Base-by-base conservation (phyloP, 1,284 basidiomycete species). In the Cystobasidium slooffiae region DNA sequence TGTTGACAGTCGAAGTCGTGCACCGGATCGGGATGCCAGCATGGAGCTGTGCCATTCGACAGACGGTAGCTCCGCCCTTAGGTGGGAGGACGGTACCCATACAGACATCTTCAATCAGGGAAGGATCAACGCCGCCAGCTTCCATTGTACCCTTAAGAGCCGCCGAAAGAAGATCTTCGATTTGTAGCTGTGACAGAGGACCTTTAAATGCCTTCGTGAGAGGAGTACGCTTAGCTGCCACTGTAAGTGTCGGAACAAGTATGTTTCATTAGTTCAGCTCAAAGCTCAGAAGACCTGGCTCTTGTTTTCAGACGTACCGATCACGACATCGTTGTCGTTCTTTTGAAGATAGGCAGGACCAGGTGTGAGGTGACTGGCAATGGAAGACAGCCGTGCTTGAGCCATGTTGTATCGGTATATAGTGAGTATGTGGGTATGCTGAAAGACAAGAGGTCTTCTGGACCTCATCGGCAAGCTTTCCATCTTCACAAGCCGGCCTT, bases 121-220 rank as follows among this genome's bases (percentile, higher is more conserved):
- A 47, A 6, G 68, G 49, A 51, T 66, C 59, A 44, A 70, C 24
- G 58, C 74, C 70, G 18, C 58, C 31, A 31, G 52, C 59, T 12
- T 37, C 44, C 16, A 52, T 53, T 4, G 66, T 65, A 8, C 73
- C 90, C 84, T 89, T 89, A 85, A 90, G 91, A 83, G 91, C 89
- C 80, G 90, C 88, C 14, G 90, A 84, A 82, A 92, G 85, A 46
- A 93, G 85, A 79, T 92, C 91, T 75, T 93, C 91, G 62, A 89
- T 90, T 72, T 37, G 20, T 6, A 46, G 89, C 82, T 94, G 91
- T 83, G 89, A 92, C 82, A 92, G 87, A 4, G 87, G 89, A 31
- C 92, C 92, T 80, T 90, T 92, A 81, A 86, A 88, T 1, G 92
- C 88, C 51, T 82, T 82, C 78, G 88, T 89, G 67, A 91, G 80